A percentile compares a stretch with the other conserved stretches of the same genome.
phyloP scores from a whole-genome alignment of 2,329 filamentous ascomycete species.

The Coniochaeta sp. region DNA sequence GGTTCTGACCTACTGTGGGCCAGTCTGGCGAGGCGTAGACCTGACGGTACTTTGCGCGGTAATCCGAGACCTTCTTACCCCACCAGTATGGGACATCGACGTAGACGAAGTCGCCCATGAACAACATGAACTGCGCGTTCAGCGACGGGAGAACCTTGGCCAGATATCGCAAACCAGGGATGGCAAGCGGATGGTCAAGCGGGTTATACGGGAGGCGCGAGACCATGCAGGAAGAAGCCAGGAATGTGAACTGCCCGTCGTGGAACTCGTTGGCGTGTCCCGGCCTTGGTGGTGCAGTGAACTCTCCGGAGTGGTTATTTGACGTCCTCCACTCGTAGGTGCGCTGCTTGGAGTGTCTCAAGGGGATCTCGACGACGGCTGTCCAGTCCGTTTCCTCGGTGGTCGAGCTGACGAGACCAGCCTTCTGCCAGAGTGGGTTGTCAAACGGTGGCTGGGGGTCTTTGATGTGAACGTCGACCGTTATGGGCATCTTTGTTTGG shows the following conservation, averaged over 20 bases:
- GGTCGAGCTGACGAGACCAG: slow-evolving; percentile 57
- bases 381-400: slow-evolving; percentile 80
- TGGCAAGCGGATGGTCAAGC: slow-evolving; percentile 71
- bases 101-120: slow-evolving; percentile 84
- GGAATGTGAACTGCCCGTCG: slow-evolving; percentile 74
- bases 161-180: slow-evolving; percentile 73
- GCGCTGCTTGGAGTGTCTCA: slow-evolving; percentile 59
- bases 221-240: slow-evolving; percentile 90
- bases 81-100: slow-evolving; percentile 80
- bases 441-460: slow-evolving; percentile 44
- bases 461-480: slow-evolving; percentile 56
- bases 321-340: slow-evolving; percentile 80
- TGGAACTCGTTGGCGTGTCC: slow-evolving; percentile 55
- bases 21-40: slow-evolving; percentile 96
- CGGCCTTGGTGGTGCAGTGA: slow-evolving; percentile 66
- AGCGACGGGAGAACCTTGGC: slow-evolving; percentile 65
- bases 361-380: slow-evolving; percentile 56
- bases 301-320: slow-evolving; percentile 78
- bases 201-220: slow-evolving; percentile 85
- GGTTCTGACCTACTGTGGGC: slow-evolving; percentile 62
- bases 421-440: slow-evolving; percentile 57
- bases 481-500: slow-evolving; percentile 65
- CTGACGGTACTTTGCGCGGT: slow-evolving; percentile 85
- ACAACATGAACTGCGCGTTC: slow-evolving; percentile 71
- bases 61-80: slow-evolving; percentile 65